Base-by-base conservation (phyloP, 768 basidiomycete genomes). In the Leccinellum rugosiceps region DNA sequence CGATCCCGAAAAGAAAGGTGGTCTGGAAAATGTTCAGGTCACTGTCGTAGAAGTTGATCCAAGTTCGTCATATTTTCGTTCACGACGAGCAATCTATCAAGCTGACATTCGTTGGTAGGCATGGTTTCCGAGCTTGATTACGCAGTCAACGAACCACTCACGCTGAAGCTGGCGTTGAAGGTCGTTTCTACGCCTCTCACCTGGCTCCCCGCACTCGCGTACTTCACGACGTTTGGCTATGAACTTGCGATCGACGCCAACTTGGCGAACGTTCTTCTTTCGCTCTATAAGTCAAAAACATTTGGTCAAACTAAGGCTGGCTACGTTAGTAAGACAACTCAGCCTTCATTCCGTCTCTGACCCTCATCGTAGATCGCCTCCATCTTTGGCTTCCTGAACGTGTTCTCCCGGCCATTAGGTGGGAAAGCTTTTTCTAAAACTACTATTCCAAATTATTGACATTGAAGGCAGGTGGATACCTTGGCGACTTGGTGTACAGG, bases 161-260 rank as follows among this genome's bases (percentile, higher is more conserved):
- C 81, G 2, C 23, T 61, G 35, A 60, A 65, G 32, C 57, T 68
- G 2, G 74, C 75, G 14, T 8, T 61, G 19, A 54, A 63, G 41
- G 74, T 83, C 50, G 25, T 80, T 25, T 11, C 59, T 19, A 76
- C 63, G 55, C 80, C 80, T 1, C 58, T 80, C 13, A 84, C 83
- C 1, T 84, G 83, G 80, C 75, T 85, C 3, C 83, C 83, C 0
- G 68, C 78, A 0, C 63, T 83, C 9, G 79, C 78, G 13, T 86
- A 86, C 57, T 59, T 79, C 35, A 78, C 78, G 1, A 82, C 83
- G 3, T 85, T 85, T 60, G 84, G 84, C 0, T 75, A 78, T 47
- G 84, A 85, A 66, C 76, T 86, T 7, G 77, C 79, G 1, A 76
- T 86, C 44, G 82, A 86, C 61, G 78, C 77, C 7, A 77, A 78